Percentiles rank a stretch among this genome's conserved stretches.
Conservation (phyloP, 805 yeast species). For the Cyberlindnera meyerae region DNA sequence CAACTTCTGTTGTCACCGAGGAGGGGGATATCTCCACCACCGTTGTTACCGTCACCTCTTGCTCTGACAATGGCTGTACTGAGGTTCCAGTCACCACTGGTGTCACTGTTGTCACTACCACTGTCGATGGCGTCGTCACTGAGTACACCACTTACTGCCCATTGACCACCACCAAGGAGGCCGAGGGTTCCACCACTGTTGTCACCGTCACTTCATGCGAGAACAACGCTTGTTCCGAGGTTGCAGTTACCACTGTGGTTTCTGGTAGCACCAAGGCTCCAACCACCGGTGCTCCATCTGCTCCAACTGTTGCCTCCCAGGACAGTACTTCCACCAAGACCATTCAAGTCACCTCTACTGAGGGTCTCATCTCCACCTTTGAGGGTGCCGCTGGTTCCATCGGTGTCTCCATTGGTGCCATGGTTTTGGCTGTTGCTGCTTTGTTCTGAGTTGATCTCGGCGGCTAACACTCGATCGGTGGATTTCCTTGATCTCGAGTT, state of each 20-base stretch:
- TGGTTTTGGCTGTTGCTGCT: constrained; percentile 6
- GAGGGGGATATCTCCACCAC: constrained; percentile 19
- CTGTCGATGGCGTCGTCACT: constrained; percentile 28
- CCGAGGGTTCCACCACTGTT: constrained; percentile 25
- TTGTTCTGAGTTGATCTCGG: constrained; percentile 1
- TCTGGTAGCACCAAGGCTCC: too few species aligned
- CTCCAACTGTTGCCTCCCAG: not conserved
- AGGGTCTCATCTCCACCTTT: constrained; percentile 2
- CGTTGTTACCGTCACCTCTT: constrained; percentile 28
- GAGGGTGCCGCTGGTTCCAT: constrained; percentile 3
- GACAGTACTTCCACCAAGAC: constrained; percentile 1
- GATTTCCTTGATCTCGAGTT: too few species aligned
- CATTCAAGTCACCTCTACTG: constrained; percentile 1
- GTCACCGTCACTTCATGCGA: constrained; percentile 32
- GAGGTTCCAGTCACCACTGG: constrained; percentile 24
- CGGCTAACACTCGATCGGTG: too few species aligned
- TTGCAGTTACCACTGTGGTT: not conserved
- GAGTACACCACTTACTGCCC: constrained; percentile 40
- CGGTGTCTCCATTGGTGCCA: constrained; percentile 4
- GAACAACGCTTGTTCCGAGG: too few species aligned
- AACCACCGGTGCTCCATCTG: not conserved
- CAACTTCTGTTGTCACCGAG: constrained; percentile 12
- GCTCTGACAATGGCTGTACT: constrained; percentile 26
- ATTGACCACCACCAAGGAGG: constrained; percentile 13
- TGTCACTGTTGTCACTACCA: constrained; percentile 29